Percentiles rank a stretch among this genome's conserved stretches.
phyloP scores from a whole-genome alignment of 306 rosid genomes.

The Benincasa hispida region DNA sequence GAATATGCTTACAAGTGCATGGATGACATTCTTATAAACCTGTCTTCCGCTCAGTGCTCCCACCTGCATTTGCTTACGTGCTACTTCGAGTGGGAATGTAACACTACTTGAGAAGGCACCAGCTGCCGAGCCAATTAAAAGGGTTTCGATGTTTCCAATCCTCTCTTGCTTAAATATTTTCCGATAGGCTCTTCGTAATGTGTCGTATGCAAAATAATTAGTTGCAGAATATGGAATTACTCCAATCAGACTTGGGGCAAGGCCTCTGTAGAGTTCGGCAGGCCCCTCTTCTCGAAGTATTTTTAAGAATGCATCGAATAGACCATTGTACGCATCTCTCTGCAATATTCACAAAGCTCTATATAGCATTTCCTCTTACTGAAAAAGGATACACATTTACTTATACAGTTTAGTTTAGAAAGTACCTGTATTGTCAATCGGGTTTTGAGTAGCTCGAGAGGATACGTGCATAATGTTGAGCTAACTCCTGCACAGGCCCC shows the following conservation, averaged over 20 bases:
- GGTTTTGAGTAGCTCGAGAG: slow-evolving; percentile 67
- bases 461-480: slow-evolving; percentile 65
- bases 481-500: slow-evolving; percentile 78
- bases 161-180: slow-evolving; percentile 38
- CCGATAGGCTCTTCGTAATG: slow-evolving; percentile 46
- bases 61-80: slow-evolving; percentile 78
- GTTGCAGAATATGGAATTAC: slow-evolving; percentile 76
- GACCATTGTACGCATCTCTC: slow-evolving; percentile 59
- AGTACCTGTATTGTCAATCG: slow-evolving; percentile 54
- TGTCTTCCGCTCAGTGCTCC: slow-evolving; percentile 66
- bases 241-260: slow-evolving; percentile 64
- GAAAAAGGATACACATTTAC: not conserved
- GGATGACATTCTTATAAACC: slow-evolving; percentile 40
- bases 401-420: not conserved
- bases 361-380: not conserved
- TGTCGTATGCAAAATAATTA: slow-evolving; percentile 63
- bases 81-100: slow-evolving; percentile 78
- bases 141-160: slow-evolving; percentile 49
- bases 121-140: slow-evolving; percentile 62
- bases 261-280: slow-evolving; percentile 67
- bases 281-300: slow-evolving; percentile 57
- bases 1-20: slow-evolving; percentile 48
- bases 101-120: slow-evolving; percentile 61
- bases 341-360: slow-evolving; percentile 14
- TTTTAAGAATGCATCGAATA: slow-evolving; percentile 38